Base-by-base conservation (phyloP, 192 early-diverging fungal genomes). In the Physocladia obscura region DNA sequence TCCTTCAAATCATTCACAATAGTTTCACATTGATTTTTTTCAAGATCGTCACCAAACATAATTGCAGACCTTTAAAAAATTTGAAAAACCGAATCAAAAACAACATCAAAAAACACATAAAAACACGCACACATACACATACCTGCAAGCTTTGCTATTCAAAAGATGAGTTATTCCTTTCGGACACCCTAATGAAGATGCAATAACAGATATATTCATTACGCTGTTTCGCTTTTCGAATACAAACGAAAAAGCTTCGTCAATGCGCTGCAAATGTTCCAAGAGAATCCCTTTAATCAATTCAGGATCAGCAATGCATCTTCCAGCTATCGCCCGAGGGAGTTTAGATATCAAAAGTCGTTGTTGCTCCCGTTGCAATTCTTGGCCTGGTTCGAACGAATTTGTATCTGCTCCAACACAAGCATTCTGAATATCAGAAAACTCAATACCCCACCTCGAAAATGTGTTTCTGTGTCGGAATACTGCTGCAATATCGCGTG, bases 101-200 rank as follows among this genome's bases (percentile, higher is more conserved):
- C 32, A 26, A 24, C 8, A 24, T n/a, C 15, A 39, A n/a, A 68
- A 62, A 38, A 24, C 21, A 44, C 40, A n/a, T 8, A 44, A 13
- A n/a, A n/a, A n/a, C n/a, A n/a, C 8, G 40, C 8, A 44, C 40
- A 44, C 40, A 44, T 44, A 8, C 36, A 15, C 75, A 31, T 48
- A 75, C 73, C 89, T 75, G 73, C 91, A 92, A 8, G 91, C 89
- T 60, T 90, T 92, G 4, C 89, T 90, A 49, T 89, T 87, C 35
- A 91, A 60, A 30, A 92, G 83, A 30, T 91, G 88, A 44, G 89
- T 49, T 5, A 92, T 83, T 11, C 81, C 85, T 48, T 75, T 78
- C 3, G 90, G 90, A 69, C 83, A 87, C 36, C 70, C 74, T 22
- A 73, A 13, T 0, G 60, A 48, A 17, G 54, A 4, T 30, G n/a